Percentiles rank a stretch among this genome's conserved stretches.
Evolutionary conservation across 768 basidiomycete species (phyloP).

Genomic region (Calocybe cyanea): DNA sequence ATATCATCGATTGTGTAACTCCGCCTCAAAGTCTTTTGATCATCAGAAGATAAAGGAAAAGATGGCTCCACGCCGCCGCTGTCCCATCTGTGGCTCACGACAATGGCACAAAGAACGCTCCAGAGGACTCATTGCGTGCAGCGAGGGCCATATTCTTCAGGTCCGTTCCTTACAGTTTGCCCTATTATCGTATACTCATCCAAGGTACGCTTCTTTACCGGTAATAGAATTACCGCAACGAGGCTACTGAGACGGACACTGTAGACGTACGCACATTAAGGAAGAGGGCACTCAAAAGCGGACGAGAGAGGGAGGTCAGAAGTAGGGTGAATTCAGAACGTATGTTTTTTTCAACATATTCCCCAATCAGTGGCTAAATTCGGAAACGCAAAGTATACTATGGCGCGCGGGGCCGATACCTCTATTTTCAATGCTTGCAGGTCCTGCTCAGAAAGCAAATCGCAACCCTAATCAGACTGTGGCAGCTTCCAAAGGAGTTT

Average conservation of each 20-base stretch:
- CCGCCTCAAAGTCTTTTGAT: background rate
- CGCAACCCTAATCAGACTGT: conserved; percentile 48
- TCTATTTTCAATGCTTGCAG: conserved; percentile 84
- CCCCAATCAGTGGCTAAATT: background rate
- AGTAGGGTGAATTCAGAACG: conserved; percentile 61
- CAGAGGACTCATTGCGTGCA: conserved; percentile 80
- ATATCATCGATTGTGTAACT: conserved; percentile 1
- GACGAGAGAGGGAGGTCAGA: conserved; percentile 41
- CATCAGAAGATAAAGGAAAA: background rate
- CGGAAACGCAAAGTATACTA: conserved; percentile 62
- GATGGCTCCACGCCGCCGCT: conserved; percentile 65
- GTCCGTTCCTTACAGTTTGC: conserved; percentile 35
- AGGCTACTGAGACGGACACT: conserved; percentile 68
- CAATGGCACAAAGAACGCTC: conserved; percentile 86
- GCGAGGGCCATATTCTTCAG: conserved; percentile 89
- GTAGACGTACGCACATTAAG: conserved; percentile 57
- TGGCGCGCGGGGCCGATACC: conserved; percentile 71
- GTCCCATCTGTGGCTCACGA: conserved; percentile 76
- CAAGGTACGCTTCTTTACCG: background rate
- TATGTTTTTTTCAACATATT: conserved; percentile 18
- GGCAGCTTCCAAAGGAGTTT: conserved; percentile 77
- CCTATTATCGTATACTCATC: conserved; percentile 1
- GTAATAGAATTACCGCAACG: conserved; percentile 74
- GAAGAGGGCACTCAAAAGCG: conserved; percentile 63
- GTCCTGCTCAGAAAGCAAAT: conserved; percentile 78